These are phyloP conservation scores for Rhodotorula babjevae DNA, from an alignment of 768 basidiomycete genomes.

Conservation along the genomic window DNA sequence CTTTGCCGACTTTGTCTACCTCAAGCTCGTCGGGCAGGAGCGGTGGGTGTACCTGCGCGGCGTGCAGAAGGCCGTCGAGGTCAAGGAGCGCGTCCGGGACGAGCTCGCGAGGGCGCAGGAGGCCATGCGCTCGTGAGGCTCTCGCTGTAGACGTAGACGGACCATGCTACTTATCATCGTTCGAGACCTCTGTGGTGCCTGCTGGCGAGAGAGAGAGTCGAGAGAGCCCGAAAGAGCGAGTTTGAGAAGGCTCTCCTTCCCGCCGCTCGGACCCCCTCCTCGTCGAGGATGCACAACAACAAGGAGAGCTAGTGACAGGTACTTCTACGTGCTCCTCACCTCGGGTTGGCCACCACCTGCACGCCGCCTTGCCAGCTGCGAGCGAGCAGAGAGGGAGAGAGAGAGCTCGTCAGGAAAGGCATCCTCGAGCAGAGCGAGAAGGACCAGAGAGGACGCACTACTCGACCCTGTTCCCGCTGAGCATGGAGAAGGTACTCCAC, in stretches of 20 bases:
- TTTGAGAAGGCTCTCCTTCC: neutral
- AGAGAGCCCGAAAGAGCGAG: fast-evolving
- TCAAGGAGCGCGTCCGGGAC: conserved; percentile 20
- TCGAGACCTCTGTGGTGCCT: too few species aligned
- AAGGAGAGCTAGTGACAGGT: neutral
- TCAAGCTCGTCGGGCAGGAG: conserved; percentile 22
- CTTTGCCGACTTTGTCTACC: conserved; percentile 34
- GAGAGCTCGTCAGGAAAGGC: too few species aligned
- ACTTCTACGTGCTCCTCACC: neutral
- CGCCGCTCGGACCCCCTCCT: too few species aligned
- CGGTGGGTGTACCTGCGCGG: conserved; percentile 23
- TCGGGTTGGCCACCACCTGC: neutral
- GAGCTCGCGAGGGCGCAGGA: conserved; percentile 6
- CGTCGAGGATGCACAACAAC: neutral
- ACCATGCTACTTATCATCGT: neutral
- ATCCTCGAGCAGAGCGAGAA: too few species aligned
- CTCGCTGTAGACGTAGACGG: neutral
- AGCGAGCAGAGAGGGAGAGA: neutral
- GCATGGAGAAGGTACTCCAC: neutral
- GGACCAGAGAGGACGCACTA: neutral
- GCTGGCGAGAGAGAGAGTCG: neutral
- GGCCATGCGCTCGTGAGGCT: neutral
- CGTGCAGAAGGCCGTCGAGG: conserved; percentile 11
- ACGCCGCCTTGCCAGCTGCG: conserved; percentile 4
- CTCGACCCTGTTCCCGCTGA: neutral